phyloP scores from a whole-genome alignment of 169 alveolate genomes.

The Theileria annulata region DNA sequence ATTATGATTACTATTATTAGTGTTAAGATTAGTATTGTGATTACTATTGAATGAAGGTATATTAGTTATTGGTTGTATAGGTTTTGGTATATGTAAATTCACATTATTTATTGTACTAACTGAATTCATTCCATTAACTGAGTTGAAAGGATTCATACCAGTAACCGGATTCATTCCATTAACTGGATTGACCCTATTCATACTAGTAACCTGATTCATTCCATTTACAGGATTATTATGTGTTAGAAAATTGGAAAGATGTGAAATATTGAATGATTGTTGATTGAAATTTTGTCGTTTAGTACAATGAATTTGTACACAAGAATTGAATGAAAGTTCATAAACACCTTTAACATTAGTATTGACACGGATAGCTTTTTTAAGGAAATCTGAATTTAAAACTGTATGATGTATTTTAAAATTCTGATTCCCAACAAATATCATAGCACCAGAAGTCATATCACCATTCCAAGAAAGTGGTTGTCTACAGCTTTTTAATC shows the following conservation, averaged over 20 bases:
- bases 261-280: neutral
- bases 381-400: slow-evolving; percentile 19
- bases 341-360: slow-evolving; percentile 37
- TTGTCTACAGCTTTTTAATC: slow-evolving; percentile 39
- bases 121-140: neutral
- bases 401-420: neutral
- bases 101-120: neutral
- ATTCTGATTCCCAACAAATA: slow-evolving; percentile 51
- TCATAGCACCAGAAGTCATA: slow-evolving; percentile 20
- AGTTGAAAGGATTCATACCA: too few species aligned
- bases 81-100: neutral
- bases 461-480: slow-evolving; percentile 52
- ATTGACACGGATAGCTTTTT: slow-evolving; percentile 24
- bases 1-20: neutral
- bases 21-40: too few species aligned
- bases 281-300: slow-evolving; percentile 3
- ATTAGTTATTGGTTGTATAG: neutral
- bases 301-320: slow-evolving; percentile 60
- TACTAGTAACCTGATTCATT: too few species aligned
- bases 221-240: neutral
- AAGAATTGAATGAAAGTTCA: slow-evolving; percentile 28
- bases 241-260: neutral
- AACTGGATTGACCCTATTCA: neutral
- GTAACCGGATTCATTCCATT: neutral
- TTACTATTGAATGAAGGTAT: neutral